Evolutionary conservation across 805 yeast genomes (phyloP).

Genomic region (Lachancea mirantina): DNA sequence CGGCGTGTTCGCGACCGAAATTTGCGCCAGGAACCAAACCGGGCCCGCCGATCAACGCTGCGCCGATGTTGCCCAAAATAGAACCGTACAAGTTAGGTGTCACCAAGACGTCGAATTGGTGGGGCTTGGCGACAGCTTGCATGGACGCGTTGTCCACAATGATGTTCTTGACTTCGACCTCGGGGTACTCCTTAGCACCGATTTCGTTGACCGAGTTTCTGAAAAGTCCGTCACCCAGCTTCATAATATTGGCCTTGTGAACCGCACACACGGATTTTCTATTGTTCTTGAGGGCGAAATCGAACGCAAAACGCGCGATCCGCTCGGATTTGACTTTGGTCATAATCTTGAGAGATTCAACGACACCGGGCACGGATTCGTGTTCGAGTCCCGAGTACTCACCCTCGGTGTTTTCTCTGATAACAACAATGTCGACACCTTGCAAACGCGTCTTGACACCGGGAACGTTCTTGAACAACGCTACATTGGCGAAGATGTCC

Average conservation of each 20-base stretch:
- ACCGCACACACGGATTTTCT: conserved; percentile 92
- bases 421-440: conserved; percentile 85
- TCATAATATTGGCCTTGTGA: conserved; percentile 99
- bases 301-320: conserved; percentile 95
- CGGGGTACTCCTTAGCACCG: conserved; percentile 79
- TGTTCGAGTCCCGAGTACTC: conserved; percentile 98
- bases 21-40: conserved; percentile 98
- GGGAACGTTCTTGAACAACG: conserved; percentile 87
- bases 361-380: conserved; percentile 95
- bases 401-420: conserved; percentile 98
- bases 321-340: conserved; percentile 94
- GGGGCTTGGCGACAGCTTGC: conserved; percentile 98
- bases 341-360: conserved; percentile 91
- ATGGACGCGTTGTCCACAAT: conserved; percentile 98
- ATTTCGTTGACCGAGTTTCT: conserved; percentile 87
- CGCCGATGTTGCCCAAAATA: conserved; percentile 95
- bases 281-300: conserved; percentile 86
- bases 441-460: conserved; percentile 88
- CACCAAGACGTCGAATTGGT: conserved; percentile 95
- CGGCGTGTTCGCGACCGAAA: conserved; percentile 95
- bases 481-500: conserved; percentile 91
- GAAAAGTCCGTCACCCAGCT: conserved; percentile 96
- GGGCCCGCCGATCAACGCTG: conserved; percentile 94
- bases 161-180: conserved; percentile 77
- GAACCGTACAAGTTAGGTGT: conserved; percentile 98